phyloP scores from a whole-genome alignment of 2,329 filamentous ascomycete genomes.

The Fusarium citri region DNA sequence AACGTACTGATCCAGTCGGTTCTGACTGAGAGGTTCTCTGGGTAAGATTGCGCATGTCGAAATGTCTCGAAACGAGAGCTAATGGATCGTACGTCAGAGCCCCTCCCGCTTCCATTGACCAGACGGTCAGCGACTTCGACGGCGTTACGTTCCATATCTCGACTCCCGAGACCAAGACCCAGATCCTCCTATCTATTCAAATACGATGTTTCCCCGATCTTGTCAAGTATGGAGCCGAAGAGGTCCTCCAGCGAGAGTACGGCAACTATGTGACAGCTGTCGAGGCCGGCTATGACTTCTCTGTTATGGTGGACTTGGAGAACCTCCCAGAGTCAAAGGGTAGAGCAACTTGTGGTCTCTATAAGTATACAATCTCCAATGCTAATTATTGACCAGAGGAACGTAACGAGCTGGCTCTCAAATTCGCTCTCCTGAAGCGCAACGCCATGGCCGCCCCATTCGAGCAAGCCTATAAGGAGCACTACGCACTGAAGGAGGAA shows the following conservation, averaged over 20 bases:
- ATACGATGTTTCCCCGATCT: constrained; percentile 96
- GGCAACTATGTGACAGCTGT: constrained; percentile 88
- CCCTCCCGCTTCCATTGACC: constrained; percentile 89
- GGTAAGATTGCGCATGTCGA: constrained; percentile 62
- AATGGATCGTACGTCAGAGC: constrained; percentile 69
- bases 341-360: constrained; percentile 49
- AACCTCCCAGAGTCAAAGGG: constrained; percentile 83
- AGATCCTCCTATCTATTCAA: constrained; percentile 93
- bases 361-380: not conserved
- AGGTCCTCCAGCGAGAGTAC: constrained; percentile 94
- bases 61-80: constrained; percentile 46
- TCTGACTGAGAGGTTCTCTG: constrained; percentile 92
- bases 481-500: constrained; percentile 86
- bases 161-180: constrained; percentile 91
- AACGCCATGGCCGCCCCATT: constrained; percentile 99
- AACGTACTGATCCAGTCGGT: constrained; percentile 98
- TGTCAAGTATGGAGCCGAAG: constrained; percentile 90
- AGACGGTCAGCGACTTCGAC: constrained; percentile 99
- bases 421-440: constrained; percentile 92
- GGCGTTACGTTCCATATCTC: constrained; percentile 99
- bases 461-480: constrained; percentile 95
- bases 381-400: constrained; percentile 67
- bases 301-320: constrained; percentile 88
- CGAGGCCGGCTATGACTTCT: constrained; percentile 96
- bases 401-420: constrained; percentile 85